Conservation (phyloP, 331 rosid genomes). For the Quercus phellos region DNA sequence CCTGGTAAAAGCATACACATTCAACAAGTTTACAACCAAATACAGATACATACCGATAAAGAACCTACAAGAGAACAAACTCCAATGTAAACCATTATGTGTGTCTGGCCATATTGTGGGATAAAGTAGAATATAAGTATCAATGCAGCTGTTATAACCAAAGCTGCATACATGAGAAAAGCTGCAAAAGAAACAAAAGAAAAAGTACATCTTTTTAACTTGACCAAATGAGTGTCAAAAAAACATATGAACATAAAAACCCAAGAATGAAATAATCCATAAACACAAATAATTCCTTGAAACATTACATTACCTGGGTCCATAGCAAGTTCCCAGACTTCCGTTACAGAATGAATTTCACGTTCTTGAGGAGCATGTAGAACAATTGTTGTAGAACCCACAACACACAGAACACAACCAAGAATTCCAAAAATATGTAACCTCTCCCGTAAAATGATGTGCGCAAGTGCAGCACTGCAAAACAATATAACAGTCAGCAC, state of each 20-base stretch:
- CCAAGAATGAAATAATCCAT: slow-evolving; percentile 7
- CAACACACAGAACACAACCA: slow-evolving; percentile 91
- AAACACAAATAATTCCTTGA: slow-evolving; percentile 3
- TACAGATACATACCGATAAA: slow-evolving; percentile 63
- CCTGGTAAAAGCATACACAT: slow-evolving; percentile 9
- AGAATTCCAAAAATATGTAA: slow-evolving; percentile 86
- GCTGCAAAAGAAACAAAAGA: slow-evolving; percentile 41
- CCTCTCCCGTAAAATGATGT: slow-evolving; percentile 78
- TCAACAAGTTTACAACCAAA: slow-evolving; percentile 11
- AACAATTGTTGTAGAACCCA: slow-evolving; percentile 93
- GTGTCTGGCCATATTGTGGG: slow-evolving; percentile 94
- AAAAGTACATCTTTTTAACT: background rate
- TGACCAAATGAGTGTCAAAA: background rate
- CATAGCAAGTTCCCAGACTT: slow-evolving; percentile 99
- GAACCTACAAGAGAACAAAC: slow-evolving; percentile 97
- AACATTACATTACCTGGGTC: slow-evolving; percentile 69
- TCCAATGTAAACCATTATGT: slow-evolving; percentile 92
- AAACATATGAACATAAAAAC: background rate
- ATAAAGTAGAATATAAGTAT: slow-evolving; percentile 73
- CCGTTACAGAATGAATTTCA: slow-evolving; percentile 73
- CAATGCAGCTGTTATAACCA: slow-evolving; percentile 68
- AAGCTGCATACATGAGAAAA: slow-evolving; percentile 69
- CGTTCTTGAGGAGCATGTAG: slow-evolving; percentile 95
- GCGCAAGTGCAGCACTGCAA: slow-evolving; percentile 98
- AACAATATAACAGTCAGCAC: slow-evolving; percentile 38